Evolutionary conservation across 768 basidiomycete genomes (phyloP).

Genomic region (Mycena kentingensis): DNA sequence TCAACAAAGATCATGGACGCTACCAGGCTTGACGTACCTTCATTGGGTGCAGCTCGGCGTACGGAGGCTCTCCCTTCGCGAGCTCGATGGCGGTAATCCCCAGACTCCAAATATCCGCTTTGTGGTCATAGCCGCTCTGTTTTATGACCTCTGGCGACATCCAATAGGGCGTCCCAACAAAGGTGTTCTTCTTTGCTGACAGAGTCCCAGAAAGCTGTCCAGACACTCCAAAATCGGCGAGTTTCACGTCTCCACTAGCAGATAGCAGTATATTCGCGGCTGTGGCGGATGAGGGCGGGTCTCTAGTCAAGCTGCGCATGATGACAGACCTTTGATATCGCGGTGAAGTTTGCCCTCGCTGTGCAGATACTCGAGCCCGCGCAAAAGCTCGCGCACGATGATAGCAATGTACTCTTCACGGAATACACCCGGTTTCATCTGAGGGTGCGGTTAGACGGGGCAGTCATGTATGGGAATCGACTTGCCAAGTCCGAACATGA

Average conservation of each 20-base stretch:
- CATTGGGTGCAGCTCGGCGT: conserved; percentile 98
- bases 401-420: conserved; percentile 99
- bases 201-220: conserved; percentile 93
- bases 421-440: conserved; percentile 99
- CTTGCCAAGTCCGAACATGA: conserved; percentile 95
- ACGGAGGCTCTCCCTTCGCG: conserved; percentile 97
- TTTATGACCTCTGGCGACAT: conserved; percentile 99
- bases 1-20: not conserved
- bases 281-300: conserved; percentile 32
- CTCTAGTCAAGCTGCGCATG: not conserved
- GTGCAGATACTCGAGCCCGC: conserved; percentile 94
- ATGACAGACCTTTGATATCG: conserved; percentile 88
- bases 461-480: too few species aligned
- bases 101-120: conserved; percentile 98
- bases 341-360: conserved; percentile 95
- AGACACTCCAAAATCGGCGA: conserved; percentile 98
- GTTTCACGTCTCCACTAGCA: conserved; percentile 91
- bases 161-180: conserved; percentile 98
- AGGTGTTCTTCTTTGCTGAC: conserved; percentile 96
- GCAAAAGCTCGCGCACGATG: conserved; percentile 87
- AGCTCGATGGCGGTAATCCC: conserved; percentile 98
- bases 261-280: conserved; percentile 94
- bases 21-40: conserved; percentile 58
- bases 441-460: conserved; percentile 12
- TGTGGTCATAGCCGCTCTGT: conserved; percentile 98